phyloP scores from a whole-genome alignment of 2,329 filamentous ascomycete genomes.

The Fusarium torulosum region DNA sequence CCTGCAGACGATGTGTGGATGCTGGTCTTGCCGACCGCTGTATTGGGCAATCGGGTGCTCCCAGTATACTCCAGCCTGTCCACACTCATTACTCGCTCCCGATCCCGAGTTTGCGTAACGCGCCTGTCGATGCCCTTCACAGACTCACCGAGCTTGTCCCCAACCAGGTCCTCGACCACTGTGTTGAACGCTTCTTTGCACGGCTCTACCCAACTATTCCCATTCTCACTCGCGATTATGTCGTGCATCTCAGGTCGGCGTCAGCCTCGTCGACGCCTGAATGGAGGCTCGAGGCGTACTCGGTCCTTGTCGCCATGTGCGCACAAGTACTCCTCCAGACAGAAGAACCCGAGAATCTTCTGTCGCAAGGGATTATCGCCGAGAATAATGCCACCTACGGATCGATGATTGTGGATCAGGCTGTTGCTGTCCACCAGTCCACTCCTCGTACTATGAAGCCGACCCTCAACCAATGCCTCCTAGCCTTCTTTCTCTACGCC shows the following conservation, averaged over 20 bases:
- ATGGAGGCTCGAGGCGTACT: constrained; percentile 52
- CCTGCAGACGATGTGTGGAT: constrained; percentile 58
- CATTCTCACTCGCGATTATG: constrained; percentile 56
- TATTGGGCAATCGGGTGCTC: constrained; percentile 35
- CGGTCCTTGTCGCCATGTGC: constrained; percentile 56
- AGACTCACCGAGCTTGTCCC: constrained; percentile 54
- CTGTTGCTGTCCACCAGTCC: constrained; percentile 52
- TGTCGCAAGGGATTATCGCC: constrained; percentile 51
- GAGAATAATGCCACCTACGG: constrained; percentile 56
- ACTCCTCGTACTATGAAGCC: constrained; percentile 53
- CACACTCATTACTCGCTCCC: constrained; percentile 1
- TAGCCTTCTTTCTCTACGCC: constrained; percentile 60
- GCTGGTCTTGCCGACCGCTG: constrained; percentile 59
- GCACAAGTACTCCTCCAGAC: constrained; percentile 59
- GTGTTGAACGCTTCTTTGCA: constrained; percentile 56
- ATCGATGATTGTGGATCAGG: constrained; percentile 55
- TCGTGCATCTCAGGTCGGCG: constrained; percentile 47
- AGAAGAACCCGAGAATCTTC: constrained; percentile 53
- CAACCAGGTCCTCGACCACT: constrained; percentile 53
- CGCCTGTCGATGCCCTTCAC: constrained; percentile 30
- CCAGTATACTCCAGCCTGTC: constrained; percentile 19
- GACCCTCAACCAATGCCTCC: constrained; percentile 55
- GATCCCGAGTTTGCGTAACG: neutral
- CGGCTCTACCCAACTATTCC: constrained; percentile 59
- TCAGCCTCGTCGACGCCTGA: constrained; percentile 42